These are phyloP conservation scores for Arthroderma sp. DNA, from an alignment of 2,329 filamentous ascomycete genomes.

Conservation along the genomic window DNA sequence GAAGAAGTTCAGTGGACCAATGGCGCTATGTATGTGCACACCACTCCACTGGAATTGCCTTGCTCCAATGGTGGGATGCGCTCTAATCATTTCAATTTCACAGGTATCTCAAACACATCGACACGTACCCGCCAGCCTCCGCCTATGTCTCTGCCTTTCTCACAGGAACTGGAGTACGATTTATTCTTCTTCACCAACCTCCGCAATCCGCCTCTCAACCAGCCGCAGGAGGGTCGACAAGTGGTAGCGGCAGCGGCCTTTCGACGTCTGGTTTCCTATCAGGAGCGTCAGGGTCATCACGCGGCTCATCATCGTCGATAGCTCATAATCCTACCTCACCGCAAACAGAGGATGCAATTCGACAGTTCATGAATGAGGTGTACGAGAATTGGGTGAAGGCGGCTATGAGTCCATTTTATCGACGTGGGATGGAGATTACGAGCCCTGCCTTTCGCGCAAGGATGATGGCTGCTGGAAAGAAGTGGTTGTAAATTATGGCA, in stretches of 20 bases:
- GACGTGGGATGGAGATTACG: slow-evolving; percentile 67
- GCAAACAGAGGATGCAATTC: slow-evolving; percentile 88
- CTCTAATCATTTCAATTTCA: not conserved
- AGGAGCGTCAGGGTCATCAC: slow-evolving; percentile 20
- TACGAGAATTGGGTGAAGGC: slow-evolving; percentile 97
- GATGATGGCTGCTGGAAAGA: slow-evolving; percentile 79
- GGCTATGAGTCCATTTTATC: slow-evolving; percentile 94
- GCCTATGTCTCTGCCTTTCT: slow-evolving; percentile 92
- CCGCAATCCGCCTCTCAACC: slow-evolving; percentile 31
- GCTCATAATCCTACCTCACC: slow-evolving; percentile 75
- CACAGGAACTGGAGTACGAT: slow-evolving; percentile 82
- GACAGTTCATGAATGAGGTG: slow-evolving; percentile 87
- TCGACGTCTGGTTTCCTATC: slow-evolving; percentile 12
- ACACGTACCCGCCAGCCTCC: slow-evolving; percentile 74
- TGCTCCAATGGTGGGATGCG: not conserved
- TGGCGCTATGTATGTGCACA: slow-evolving; percentile 57
- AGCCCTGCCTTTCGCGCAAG: slow-evolving; percentile 75
- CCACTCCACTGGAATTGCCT: slow-evolving; percentile 6
- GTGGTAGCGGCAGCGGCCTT: slow-evolving; percentile 7
- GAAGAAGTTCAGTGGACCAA: slow-evolving; percentile 93
- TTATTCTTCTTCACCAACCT: slow-evolving; percentile 85
- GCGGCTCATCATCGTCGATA: slow-evolving; percentile 54
- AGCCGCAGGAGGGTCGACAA: slow-evolving; percentile 13
- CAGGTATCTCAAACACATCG: slow-evolving; percentile 92
- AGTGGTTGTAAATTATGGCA: slow-evolving; percentile 58